phyloP scores from a whole-genome alignment of 2,329 filamentous ascomycete species.

The Ceratocystis huliohia region DNA sequence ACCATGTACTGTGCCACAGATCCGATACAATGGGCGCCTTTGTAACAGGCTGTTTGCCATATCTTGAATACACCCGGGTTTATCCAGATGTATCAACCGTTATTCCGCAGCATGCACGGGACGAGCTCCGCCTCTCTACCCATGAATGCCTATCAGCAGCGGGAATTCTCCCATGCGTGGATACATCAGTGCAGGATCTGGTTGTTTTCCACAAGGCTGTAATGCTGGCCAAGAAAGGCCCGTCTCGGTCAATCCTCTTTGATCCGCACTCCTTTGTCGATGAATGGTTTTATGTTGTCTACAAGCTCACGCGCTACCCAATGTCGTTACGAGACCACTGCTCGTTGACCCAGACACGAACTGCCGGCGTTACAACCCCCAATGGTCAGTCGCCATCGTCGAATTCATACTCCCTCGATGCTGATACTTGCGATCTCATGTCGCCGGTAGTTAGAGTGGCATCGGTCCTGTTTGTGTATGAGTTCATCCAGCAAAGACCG shows the following conservation, averaged over 20 bases:
- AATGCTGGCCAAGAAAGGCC: slow-evolving; percentile 14
- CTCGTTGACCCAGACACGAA: slow-evolving; percentile 17
- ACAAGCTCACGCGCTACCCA: slow-evolving; percentile 16
- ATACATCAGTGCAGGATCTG: slow-evolving; percentile 10
- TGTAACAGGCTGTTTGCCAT: slow-evolving; percentile 16
- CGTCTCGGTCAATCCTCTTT: slow-evolving; percentile 14
- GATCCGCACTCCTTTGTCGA: slow-evolving; percentile 18
- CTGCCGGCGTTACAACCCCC: slow-evolving; percentile 14
- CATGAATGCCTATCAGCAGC: slow-evolving; percentile 9
- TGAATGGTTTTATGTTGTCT: slow-evolving; percentile 19
- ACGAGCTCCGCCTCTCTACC: slow-evolving; percentile 8
- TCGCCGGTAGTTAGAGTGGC: slow-evolving; percentile 16
- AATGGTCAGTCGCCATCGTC: neutral
- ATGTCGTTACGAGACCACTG: slow-evolving; percentile 19
- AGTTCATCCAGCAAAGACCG: slow-evolving; percentile 18
- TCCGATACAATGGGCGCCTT: slow-evolving; percentile 18
- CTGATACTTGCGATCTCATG: slow-evolving; percentile 12
- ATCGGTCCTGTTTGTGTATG: slow-evolving; percentile 14
- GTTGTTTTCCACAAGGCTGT: slow-evolving; percentile 17
- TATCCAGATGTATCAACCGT: slow-evolving; percentile 17
- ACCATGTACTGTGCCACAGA: neutral
- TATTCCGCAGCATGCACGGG: slow-evolving; percentile 8
- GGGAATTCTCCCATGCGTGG: slow-evolving; percentile 17
- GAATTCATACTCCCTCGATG: neutral
- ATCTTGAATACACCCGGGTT: slow-evolving; percentile 20